These are phyloP conservation scores for Tympanopsis confertula DNA, from an alignment of 2,329 filamentous ascomycete genomes.

Conservation along the genomic window DNA sequence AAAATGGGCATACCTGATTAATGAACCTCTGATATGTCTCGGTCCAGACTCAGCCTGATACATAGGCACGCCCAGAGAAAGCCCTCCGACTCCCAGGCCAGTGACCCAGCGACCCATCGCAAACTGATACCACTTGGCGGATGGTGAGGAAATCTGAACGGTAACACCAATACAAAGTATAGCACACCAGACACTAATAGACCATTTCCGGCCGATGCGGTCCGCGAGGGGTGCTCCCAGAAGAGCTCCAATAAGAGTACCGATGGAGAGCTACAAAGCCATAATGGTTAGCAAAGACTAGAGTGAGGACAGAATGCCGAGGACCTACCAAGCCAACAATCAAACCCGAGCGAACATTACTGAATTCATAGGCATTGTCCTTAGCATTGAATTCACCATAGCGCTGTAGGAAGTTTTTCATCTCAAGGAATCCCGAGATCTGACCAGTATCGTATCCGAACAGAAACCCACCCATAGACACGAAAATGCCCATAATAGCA, in stretches of 20 bases:
- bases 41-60: no score
- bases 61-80: constrained; percentile 58
- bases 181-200: constrained; percentile 49
- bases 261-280: constrained; percentile 45
- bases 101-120: constrained; percentile 54
- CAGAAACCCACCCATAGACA: constrained; percentile 30
- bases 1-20: no score
- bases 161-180: constrained; percentile 54
- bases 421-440: constrained; percentile 27
- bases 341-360: constrained; percentile 24
- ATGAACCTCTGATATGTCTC: no score
- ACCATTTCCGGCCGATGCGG: constrained; percentile 46
- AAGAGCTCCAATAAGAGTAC: constrained; percentile 48
- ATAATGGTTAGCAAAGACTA: no score
- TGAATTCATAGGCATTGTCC: constrained; percentile 19
- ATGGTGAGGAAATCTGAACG: constrained; percentile 45
- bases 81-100: constrained; percentile 54
- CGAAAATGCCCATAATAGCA: constrained; percentile 26
- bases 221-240: constrained; percentile 53
- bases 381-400: constrained; percentile 19
- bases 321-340: constrained; percentile 25
- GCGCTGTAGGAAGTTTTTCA: constrained; percentile 22
- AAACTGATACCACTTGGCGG: constrained; percentile 47
- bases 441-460: constrained; percentile 29
- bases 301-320: no score